Base-by-base conservation (phyloP, 768 basidiomycete species). In the Clathrus columnatus region DNA sequence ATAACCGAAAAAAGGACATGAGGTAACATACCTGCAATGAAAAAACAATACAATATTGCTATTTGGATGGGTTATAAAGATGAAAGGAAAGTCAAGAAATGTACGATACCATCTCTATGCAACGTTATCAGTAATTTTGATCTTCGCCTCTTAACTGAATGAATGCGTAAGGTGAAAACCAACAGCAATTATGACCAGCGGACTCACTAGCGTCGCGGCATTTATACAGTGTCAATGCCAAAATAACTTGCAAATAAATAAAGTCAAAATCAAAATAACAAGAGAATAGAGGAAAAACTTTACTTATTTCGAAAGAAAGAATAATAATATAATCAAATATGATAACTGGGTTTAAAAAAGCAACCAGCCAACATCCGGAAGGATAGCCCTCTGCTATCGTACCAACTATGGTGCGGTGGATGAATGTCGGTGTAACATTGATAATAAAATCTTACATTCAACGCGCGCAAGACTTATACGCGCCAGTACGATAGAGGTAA, bases 81-180 rank as follows among this genome's bases (percentile, higher is more conserved):
- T n/a, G n/a, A n/a, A n/a, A n/a, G n/a, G n/a, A n/a, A n/a, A n/a
- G n/a, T n/a, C n/a, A n/a, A n/a, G n/a, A n/a, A n/a, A n/a, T n/a
- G 45, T 42, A 53, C 16, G 7, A 32, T 28, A 53, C 51, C 51
- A 42, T 53, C 51, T 43, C 51, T 41, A 23, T 53, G 45, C 36
- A 53, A 20, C 24, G 51, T 53, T 10, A 23, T 17, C 23, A 53
- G 41, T 21, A 53, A 41, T 17, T 23, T 43, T 45, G 51, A 10
- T 45, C 17, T 10, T 6, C 45, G 20, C 26, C 23, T 43, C 21
- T 53, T 24, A n/a, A 30, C 42, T 30, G 7, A n/a, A 4, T 10
- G 1, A 14, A 2, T 23, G 5, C 21, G 27, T 6, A 24, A 29
- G 21, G 3, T 1, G 41, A 53, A 18, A 20, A 2, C n/a, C 36